phyloP scores from a whole-genome alignment of 257 asterid species.

The Nicotiana otophora region DNA sequence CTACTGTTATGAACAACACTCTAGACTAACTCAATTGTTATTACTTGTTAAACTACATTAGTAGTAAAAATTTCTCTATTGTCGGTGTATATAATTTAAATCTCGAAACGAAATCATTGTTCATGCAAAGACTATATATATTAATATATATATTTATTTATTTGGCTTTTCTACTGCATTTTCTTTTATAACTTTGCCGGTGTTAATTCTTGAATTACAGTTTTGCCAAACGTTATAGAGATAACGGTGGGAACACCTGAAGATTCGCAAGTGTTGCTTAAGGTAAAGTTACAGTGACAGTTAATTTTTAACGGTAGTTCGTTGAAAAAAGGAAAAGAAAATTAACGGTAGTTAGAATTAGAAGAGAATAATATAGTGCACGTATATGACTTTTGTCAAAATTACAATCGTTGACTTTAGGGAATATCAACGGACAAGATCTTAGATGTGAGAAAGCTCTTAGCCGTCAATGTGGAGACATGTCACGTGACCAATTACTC shows the following conservation, averaged over 20 bases:
- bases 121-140: background rate
- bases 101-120: background rate
- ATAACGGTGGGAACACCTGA: slow-evolving; percentile 54
- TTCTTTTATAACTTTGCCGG: background rate
- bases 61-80: too few species aligned
- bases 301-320: background rate
- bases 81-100: background rate
- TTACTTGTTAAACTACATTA: too few species aligned
- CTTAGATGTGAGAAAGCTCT: slow-evolving; percentile 79
- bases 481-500: slow-evolving; percentile 85
- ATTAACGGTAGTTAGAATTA: too few species aligned
- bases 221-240: slow-evolving; percentile 56
- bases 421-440: slow-evolving; percentile 96
- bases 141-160: too few species aligned
- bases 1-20: too few species aligned
- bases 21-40: too few species aligned
- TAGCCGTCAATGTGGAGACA: slow-evolving; percentile 72
- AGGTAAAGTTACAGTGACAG: slow-evolving; percentile 34
- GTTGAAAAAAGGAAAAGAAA: background rate
- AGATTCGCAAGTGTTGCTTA: slow-evolving; percentile 64
- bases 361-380: background rate
- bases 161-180: background rate
- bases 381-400: background rate
- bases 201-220: slow-evolving; percentile 23
- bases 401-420: slow-evolving; percentile 25